Conservation (phyloP, 208 protist genomes). For the Wallacemonas rigidus region DNA sequence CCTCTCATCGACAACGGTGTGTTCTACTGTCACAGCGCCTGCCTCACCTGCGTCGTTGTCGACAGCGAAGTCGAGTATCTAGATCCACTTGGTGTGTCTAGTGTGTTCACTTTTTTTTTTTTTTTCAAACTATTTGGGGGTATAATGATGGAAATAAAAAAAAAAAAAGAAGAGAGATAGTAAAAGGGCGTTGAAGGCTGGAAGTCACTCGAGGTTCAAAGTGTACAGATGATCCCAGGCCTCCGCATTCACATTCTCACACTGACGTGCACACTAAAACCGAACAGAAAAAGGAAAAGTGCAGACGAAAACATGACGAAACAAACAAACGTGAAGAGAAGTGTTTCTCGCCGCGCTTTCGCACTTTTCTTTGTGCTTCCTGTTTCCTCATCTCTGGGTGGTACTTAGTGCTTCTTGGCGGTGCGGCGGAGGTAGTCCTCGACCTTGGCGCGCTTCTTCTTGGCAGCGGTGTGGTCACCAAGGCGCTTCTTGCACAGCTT, state of each 20-base stretch:
- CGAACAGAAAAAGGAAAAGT: background rate
- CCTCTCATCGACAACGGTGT: too few relatives aligned
- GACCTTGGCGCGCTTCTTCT: conserved; percentile 93
- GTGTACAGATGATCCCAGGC: background rate
- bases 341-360: too few relatives aligned
- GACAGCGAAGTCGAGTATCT: too few relatives aligned
- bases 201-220: background rate
- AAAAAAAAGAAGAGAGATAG: conserved; percentile 14
- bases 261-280: conserved; percentile 17
- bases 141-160: conserved; percentile 20
- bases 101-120: conserved; percentile 2
- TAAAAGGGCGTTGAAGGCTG: background rate
- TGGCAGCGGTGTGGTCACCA: conserved; percentile 85
- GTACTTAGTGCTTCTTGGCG: conserved; percentile 84
- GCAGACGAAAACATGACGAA: background rate
- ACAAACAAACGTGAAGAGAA: background rate
- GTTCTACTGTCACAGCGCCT: too few relatives aligned
- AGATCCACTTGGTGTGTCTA: background rate
- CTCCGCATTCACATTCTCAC: background rate
- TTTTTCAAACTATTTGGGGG: conserved; percentile 17
- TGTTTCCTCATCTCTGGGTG: background rate
- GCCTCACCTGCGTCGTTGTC: too few relatives aligned
- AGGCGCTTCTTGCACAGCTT: conserved; percentile 95
- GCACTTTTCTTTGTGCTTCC: too few relatives aligned
- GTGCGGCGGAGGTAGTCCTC: conserved; percentile 89